These are phyloP conservation scores for Euphorbia pulcherrima DNA, from an alignment of 345 rosid species.

Conservation along the genomic window DNA sequence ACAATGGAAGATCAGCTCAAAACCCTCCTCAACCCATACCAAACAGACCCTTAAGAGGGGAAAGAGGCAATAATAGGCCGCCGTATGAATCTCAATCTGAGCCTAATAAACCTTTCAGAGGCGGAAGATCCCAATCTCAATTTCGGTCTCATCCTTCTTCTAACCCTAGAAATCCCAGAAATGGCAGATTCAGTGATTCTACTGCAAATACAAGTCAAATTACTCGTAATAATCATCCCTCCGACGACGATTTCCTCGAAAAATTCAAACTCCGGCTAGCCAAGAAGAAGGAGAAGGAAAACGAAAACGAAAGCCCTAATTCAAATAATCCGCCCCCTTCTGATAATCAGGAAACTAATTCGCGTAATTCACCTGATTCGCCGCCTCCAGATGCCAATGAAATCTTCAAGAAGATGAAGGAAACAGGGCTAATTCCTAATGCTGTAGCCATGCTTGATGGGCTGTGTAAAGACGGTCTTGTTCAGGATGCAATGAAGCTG, in stretches of 20 bases:
- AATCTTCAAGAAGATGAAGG: constrained; percentile 82
- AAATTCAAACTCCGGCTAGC: constrained; percentile 19
- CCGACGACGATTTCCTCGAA: constrained; percentile 23
- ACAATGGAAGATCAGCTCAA: not conserved
- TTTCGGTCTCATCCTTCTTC: not conserved
- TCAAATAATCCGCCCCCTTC: not conserved
- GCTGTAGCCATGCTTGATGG: constrained; percentile 98
- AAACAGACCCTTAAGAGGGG: constrained; percentile 6
- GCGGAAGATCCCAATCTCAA: not conserved
- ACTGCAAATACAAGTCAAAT: not conserved
- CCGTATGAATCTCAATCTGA: no score
- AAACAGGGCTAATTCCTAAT: constrained; percentile 81
- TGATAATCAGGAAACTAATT: not conserved
- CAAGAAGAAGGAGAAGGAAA: not conserved
- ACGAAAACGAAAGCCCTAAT: not conserved
- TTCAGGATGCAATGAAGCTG: constrained; percentile 87
- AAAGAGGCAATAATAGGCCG: no score
- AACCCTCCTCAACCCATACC: constrained; percentile 19
- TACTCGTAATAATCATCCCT: not conserved
- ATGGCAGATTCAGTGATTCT: not conserved
- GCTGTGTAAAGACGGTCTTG: constrained; percentile 86
- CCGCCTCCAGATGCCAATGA: constrained; percentile 33
- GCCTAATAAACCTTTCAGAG: not conserved
- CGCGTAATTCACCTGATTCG: no score
- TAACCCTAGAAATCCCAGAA: not conserved